phyloP scores from a whole-genome alignment of 2,329 filamentous ascomycete genomes.

The Iodosphaeria phyllophila region DNA sequence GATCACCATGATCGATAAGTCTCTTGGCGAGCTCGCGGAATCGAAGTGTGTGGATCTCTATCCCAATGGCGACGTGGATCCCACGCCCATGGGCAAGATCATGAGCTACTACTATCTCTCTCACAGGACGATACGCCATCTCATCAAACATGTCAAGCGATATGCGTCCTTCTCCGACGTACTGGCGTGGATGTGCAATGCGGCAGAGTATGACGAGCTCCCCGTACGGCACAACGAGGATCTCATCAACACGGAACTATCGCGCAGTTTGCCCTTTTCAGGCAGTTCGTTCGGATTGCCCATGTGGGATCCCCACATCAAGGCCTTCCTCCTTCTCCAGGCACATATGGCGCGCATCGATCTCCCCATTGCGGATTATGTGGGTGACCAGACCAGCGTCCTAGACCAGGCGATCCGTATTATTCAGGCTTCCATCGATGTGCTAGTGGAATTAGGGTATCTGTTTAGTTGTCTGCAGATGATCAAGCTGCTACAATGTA shows the following conservation, averaged over 20 bases:
- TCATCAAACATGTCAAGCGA: slow-evolving; percentile 58
- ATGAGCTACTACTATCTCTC: slow-evolving; percentile 99
- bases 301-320: slow-evolving; percentile 98
- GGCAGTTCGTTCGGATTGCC: slow-evolving; percentile 49
- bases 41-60: slow-evolving; percentile 73
- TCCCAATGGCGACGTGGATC: slow-evolving; percentile 73
- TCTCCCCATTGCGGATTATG: slow-evolving; percentile 89
- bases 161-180: slow-evolving; percentile 64
- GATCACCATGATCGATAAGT: slow-evolving; percentile 78
- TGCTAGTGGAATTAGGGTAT: slow-evolving; percentile 76
- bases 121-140: slow-evolving; percentile 79
- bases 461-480: slow-evolving; percentile 62
- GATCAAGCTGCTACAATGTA: slow-evolving; percentile 71
- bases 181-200: slow-evolving; percentile 80
- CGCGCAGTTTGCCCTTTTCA: slow-evolving; percentile 54
- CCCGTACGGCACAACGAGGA: slow-evolving; percentile 98
- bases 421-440: slow-evolving; percentile 85
- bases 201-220: slow-evolving; percentile 92
- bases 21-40: slow-evolving; percentile 60
- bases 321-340: slow-evolving; percentile 83
- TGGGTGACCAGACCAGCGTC: slow-evolving; percentile 79
- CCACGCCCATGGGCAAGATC: slow-evolving; percentile 87
- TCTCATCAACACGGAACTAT: slow-evolving; percentile 82
- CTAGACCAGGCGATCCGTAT: slow-evolving; percentile 95
- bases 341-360: slow-evolving; percentile 88